A percentile compares a stretch with the other conserved stretches of the same genome.
Conservation (phyloP, 169 alveolate genomes). For the Eimeria praecox region DNA sequence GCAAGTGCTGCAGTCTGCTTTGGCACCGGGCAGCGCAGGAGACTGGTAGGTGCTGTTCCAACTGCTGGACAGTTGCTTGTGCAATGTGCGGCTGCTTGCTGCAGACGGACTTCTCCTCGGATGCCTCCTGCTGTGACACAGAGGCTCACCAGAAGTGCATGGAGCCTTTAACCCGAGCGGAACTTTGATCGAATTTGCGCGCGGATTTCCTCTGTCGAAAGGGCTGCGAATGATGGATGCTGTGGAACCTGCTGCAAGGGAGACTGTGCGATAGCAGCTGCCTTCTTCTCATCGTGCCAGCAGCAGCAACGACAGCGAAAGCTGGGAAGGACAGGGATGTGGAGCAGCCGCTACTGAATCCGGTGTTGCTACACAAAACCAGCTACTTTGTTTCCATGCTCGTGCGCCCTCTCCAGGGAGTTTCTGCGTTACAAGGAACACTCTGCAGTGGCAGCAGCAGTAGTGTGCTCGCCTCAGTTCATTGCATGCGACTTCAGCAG, state of each 20-base stretch:
- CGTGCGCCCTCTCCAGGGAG: neutral
- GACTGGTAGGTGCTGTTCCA: neutral
- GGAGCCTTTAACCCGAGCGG: constrained; percentile 82
- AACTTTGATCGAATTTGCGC: constrained; percentile 10
- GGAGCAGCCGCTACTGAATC: neutral
- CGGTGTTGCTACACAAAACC: neutral
- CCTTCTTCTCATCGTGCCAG: neutral
- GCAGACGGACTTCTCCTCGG: constrained; percentile 89
- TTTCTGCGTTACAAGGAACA: neutral
- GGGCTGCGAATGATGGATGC: neutral
- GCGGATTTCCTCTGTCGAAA: neutral
- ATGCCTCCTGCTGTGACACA: constrained; percentile 89
- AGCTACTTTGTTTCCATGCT: neutral
- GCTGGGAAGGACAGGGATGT: neutral
- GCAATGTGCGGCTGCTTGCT: neutral
- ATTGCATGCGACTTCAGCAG: neutral
- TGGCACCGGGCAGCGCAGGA: neutral
- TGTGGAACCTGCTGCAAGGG: neutral
- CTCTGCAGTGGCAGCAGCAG: neutral
- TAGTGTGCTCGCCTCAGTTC: neutral
- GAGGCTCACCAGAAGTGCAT: constrained; percentile 90
- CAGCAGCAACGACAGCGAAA: constrained; percentile 4
- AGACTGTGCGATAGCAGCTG: neutral
- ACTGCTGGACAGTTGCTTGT: neutral
- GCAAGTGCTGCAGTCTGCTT: neutral